These are phyloP conservation scores for Mycena sp. DNA, from an alignment of 1,284 basidiomycete genomes.

Conservation along the genomic window DNA sequence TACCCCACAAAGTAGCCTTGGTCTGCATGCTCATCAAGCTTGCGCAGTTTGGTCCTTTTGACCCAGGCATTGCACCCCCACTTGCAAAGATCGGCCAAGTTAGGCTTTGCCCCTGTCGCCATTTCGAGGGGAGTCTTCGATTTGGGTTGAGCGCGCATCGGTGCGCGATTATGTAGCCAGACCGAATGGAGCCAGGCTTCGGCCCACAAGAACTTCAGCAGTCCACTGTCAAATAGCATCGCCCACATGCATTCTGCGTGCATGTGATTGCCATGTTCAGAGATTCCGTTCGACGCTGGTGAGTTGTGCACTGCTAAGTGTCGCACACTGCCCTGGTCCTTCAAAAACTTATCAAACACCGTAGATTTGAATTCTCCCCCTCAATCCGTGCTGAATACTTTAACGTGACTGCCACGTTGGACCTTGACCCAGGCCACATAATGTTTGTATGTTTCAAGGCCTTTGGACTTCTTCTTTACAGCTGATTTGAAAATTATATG, in stretches of 20 bases:
- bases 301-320: slow-evolving; percentile 41
- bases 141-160: slow-evolving; percentile 1
- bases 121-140: slow-evolving; percentile 27
- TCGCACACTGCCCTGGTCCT: slow-evolving; percentile 33
- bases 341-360: slow-evolving; percentile 32
- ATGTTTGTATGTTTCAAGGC: neutral
- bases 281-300: slow-evolving; percentile 41
- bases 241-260: neutral
- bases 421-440: neutral
- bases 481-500: too few species aligned
- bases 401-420: slow-evolving; percentile 20
- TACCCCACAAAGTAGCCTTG: neutral
- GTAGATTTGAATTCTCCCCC: slow-evolving; percentile 36
- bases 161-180: slow-evolving; percentile 10
- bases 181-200: slow-evolving; percentile 5
- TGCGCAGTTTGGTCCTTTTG: neutral
- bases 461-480: neutral
- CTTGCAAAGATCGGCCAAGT: slow-evolving; percentile 24
- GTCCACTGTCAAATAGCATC: neutral
- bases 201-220: slow-evolving; percentile 11
- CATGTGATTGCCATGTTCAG: neutral
- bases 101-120: slow-evolving; percentile 26
- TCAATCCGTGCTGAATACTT: slow-evolving; percentile 33
- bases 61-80: slow-evolving; percentile 29
- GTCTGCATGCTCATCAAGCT: neutral